Conservation (phyloP, 306 rosid genomes). For the Potentilla sterilis region DNA sequence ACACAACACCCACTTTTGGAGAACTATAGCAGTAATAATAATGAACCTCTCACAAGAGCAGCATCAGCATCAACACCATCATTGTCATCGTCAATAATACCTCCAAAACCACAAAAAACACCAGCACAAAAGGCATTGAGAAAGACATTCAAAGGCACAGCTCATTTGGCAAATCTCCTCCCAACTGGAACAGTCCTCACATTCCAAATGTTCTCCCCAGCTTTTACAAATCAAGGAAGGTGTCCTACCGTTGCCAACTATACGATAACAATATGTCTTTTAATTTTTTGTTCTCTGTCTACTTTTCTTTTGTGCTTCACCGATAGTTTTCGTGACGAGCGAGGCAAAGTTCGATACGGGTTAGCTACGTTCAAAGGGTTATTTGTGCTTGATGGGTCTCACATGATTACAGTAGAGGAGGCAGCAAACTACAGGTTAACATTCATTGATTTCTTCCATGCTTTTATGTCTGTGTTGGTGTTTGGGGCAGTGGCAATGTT, state of each 20-base stretch:
- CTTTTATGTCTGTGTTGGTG: constrained; percentile 52
- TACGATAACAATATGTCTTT: constrained; percentile 45
- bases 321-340: constrained; percentile 58
- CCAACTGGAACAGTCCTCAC: constrained; percentile 72
- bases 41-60: not conserved
- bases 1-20: constrained; percentile 38
- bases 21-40: not conserved
- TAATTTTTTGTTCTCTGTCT: constrained; percentile 46
- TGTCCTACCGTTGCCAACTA: constrained; percentile 43
- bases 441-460: constrained; percentile 63
- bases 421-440: constrained; percentile 45
- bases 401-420: constrained; percentile 31
- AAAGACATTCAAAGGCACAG: constrained; percentile 69
- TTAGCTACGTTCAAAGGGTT: constrained; percentile 61
- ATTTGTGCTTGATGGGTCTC: constrained; percentile 67
- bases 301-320: constrained; percentile 62
- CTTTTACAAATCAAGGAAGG: constrained; percentile 56
- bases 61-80: not conserved
- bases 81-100: not conserved
- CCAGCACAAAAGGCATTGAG: constrained; percentile 53
- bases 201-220: constrained; percentile 59
- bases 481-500: constrained; percentile 69
- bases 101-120: constrained; percentile 43
- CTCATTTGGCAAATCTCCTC: constrained; percentile 65
- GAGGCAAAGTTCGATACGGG: constrained; percentile 70